phyloP scores from a whole-genome alignment of 169 alveolate species.

The Eimeria praecox region DNA sequence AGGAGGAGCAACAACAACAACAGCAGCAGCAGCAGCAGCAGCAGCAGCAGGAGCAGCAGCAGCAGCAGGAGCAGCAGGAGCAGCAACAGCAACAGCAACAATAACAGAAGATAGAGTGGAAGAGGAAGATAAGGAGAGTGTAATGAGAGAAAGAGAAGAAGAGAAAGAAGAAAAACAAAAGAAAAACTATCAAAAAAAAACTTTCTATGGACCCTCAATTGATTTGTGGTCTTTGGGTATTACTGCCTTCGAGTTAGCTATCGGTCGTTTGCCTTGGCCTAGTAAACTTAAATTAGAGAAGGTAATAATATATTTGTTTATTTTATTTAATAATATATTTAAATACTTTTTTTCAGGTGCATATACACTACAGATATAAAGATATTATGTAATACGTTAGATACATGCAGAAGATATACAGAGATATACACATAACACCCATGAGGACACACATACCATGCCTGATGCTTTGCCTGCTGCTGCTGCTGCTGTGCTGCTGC shows the following conservation, averaged over 20 bases:
- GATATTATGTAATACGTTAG: too few species aligned
- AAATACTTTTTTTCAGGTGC: not conserved
- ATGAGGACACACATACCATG: too few species aligned
- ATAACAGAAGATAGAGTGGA: not conserved
- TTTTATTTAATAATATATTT: not conserved
- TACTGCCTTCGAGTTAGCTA: slow-evolving; percentile 94
- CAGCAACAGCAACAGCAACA: not conserved
- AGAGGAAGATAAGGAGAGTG: not conserved
- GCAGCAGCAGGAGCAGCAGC: not conserved
- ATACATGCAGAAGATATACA: too few species aligned
- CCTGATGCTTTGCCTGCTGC: too few species aligned
- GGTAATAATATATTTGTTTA: not conserved
- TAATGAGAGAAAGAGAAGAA: not conserved
- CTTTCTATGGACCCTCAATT: slow-evolving; percentile 77
- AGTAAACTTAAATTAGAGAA: slow-evolving; percentile 73
- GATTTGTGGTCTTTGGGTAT: slow-evolving; percentile 97
- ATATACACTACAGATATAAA: too few species aligned
- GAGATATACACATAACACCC: too few species aligned
- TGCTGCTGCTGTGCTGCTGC: too few species aligned
- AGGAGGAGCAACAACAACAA: not conserved
- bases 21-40: too few species aligned
- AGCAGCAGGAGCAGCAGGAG: not conserved
- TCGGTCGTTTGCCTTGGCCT: slow-evolving; percentile 95
- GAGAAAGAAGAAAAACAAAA: not conserved
- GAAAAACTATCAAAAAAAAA: too few species aligned